Evolutionary conservation across 305 asterid species (phyloP), one percentile per base, ranked within the genome.

Genomic region (Fraxinus baroniana): DNA sequence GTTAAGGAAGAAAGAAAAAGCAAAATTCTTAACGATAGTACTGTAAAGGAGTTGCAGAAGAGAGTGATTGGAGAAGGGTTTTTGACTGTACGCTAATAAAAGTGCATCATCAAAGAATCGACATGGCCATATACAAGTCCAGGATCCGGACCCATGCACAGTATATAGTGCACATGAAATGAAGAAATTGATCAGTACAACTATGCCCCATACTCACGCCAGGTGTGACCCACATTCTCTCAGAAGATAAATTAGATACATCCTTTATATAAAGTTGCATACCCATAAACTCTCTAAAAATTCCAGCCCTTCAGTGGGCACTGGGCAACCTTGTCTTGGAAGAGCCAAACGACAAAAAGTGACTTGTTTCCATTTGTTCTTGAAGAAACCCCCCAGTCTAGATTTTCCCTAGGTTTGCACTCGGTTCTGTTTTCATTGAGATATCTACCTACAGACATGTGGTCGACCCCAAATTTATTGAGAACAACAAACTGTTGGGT

Each of bases 61-160:
- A 39, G 81, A 82, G 77, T 28, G 80, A 52, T 79, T 83, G 49
- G 80, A 84, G 82, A 82, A 84, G 79, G 24, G 87, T 87, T 68
- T 83, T 79, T 86, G 90, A 87, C 90, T 90, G 93, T 86, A 84
- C 88, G 89, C 79, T 76, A 90, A 88, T 90, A 91, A 91, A 91
- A 90, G 86, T 84, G 72, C 89, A 85, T 87, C 82, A 85, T 86
- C 94, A 93, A 95, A 92, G 85, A 88, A 91, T 85, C 95, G 97
- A 95, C 97, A 92, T 94, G 99, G 89, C 88, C 93, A 87, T 81
- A 86, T 84, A 86, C 79, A 88, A 84, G 90, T 84, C 86, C 87
- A 86, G 85, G 83, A 80, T 55, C 85, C 84, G 88, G 87, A 85
- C 89, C 89, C 87, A 73, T 88, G 90, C 87, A 89, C 93, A 87